Conservation (phyloP, 345 rosid species). For the Moringa oleifera region DNA sequence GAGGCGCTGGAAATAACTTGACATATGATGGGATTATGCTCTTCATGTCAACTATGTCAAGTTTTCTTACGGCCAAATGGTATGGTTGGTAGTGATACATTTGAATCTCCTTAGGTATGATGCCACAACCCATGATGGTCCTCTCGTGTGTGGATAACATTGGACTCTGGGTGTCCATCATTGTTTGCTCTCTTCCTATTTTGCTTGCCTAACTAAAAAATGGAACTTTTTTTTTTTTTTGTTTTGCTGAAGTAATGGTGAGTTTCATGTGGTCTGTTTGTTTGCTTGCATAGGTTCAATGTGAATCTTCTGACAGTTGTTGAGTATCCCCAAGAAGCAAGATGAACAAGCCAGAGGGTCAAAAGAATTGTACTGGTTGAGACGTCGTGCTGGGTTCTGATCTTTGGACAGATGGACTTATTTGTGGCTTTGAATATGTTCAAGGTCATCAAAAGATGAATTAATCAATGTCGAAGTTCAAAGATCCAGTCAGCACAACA, state of each 20-base stretch:
- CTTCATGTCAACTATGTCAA: neutral
- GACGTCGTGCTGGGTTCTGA: conserved; percentile 18
- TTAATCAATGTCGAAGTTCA: conserved; percentile 13
- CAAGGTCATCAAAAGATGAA: conserved; percentile 22
- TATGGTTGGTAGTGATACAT: no score
- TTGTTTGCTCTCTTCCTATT: no score
- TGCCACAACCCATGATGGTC: no score
- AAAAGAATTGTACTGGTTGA: conserved; percentile 14
- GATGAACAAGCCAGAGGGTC: conserved; percentile 18
- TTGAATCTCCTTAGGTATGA: no score
- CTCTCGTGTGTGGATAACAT: no score
- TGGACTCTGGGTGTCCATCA: no score
- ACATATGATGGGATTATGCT: neutral
- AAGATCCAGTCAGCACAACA: conserved; percentile 11
- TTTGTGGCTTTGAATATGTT: conserved; percentile 52
- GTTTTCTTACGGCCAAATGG: neutral
- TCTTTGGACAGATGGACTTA: conserved; percentile 56
- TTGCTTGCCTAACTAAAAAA: no score
- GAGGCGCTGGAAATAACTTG: neutral
- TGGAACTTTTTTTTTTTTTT: no score
- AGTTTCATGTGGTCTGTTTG: neutral
- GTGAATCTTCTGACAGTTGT: conserved; percentile 8
- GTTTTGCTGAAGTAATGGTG: neutral
- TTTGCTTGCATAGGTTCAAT: conserved; percentile 13
- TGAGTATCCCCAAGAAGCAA: neutral